Base-by-base conservation (phyloP, 441 rosid species). In the Adansonia gregorii region DNA sequence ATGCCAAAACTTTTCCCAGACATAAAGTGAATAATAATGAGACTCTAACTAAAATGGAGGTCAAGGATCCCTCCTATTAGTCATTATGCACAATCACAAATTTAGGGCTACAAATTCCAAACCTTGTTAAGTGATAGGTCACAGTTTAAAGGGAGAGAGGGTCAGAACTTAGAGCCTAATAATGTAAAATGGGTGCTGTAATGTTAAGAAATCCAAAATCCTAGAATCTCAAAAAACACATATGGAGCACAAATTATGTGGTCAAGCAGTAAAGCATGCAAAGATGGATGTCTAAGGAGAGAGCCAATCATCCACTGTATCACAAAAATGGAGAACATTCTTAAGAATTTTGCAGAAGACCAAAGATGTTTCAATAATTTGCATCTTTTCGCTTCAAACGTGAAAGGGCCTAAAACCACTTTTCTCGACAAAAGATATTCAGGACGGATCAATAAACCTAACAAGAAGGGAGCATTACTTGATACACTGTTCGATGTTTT, bases 1-100 rank as follows among this genome's bases (percentile, higher is more conserved):
- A 12, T 67, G 72, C n/a, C 4, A 19, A 45, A 67, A 45, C 8
- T 8, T 67, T 19, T 19, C 8, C 2, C 9, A 17, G 4, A 22
- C 58, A 48, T 68, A 48, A 48, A 48, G 35, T 68, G 39, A 68
- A 14, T 19, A 45, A 67, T 67, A 67, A 67, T 67, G 17, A 61
- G 7, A 27, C 24, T 61, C 41, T 27, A 10, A 61, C 8, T 4
- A 61, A 24, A 15, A 60, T 4, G 7, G 14, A 61, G 5, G 8
- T 12, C 41, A 61, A 61, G 5, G 66, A 41, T 24, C 17, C 41
- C 66, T n/a, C 27, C 15, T 11, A 24, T 59, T 11, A 39, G 45
- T 41, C 6, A 41, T 41, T 41, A 14, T 4, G 8, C 15, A 24
- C 6, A 4, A 55, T 55, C 35, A 11, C n/a, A 10, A 24, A 24